phyloP scores from a whole-genome alignment of 306 rosid species.

The Comarum palustre region DNA sequence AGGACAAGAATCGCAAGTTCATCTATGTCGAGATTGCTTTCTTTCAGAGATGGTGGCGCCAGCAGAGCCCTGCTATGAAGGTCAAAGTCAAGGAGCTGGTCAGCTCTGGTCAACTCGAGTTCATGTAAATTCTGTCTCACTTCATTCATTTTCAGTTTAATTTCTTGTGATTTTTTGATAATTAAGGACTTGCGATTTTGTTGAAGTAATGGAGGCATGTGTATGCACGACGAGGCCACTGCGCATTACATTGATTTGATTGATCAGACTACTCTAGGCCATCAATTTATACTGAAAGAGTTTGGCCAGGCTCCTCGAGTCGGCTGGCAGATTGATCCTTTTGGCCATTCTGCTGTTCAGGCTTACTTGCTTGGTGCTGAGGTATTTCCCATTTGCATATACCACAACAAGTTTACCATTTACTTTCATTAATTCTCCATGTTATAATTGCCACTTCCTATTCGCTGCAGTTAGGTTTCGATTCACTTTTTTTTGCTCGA shows the following conservation, averaged over 20 bases:
- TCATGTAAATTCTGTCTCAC: constrained; percentile 48
- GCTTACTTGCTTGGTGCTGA: constrained; percentile 84
- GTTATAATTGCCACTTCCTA: background rate
- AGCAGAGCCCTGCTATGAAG: constrained; percentile 61
- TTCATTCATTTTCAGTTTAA: background rate
- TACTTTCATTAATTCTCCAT: background rate
- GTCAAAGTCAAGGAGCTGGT: constrained; percentile 65
- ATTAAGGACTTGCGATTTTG: background rate
- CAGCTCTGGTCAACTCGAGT: constrained; percentile 72
- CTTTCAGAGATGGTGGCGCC: constrained; percentile 90
- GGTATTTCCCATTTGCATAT: constrained; percentile 26
- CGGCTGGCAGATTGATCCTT: constrained; percentile 90
- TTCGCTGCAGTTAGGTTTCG: constrained; percentile 74
- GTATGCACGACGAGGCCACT: constrained; percentile 89
- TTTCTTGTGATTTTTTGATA: background rate
- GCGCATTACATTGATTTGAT: constrained; percentile 76
- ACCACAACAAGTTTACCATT: background rate
- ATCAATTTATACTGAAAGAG: constrained; percentile 57
- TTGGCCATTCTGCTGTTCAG: constrained; percentile 85
- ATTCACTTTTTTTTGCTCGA: constrained; percentile 73
- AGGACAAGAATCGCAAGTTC: constrained; percentile 70
- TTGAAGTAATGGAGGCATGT: constrained; percentile 83
- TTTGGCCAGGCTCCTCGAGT: constrained; percentile 71
- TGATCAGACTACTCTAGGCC: constrained; percentile 83
- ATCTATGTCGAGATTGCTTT: constrained; percentile 80